Base-by-base conservation (phyloP, 768 basidiomycete species). In the Hebeloma cylindrosporum region DNA sequence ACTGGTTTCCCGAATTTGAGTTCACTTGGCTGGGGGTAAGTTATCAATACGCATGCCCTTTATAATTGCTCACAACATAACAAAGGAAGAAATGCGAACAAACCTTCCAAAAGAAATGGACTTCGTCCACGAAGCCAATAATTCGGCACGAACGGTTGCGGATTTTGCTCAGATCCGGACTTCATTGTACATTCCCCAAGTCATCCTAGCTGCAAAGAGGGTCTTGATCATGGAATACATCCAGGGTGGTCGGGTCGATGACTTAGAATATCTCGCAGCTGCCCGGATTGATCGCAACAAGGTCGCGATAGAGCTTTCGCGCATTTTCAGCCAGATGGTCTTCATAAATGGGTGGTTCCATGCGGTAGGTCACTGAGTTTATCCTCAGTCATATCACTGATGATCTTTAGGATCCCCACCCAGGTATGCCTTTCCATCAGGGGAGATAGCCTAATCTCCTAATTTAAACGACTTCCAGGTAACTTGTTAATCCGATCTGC, bases 191-290 rank as follows among this genome's bases (percentile, higher is more conserved):
- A 85, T 99, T 30, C 96, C 87, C 1, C 67, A 82, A 54, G 85
- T 97, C 1, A 71, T 96, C 26, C 77, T 75, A 45, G 87, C 92
- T 3, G 82, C 83, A 20, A 90, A 87, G 62, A 73, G 95, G 32
- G 85, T 94, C 4, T 72, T 99, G 46, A 77, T 94, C 39, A 97
- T 97, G 95, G 95, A 99, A 60, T 98, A 80, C 58, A 93, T 93
- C 35, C 72, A 87, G 56, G 94, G 95, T 13, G 88, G 83, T 4
- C 76, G 94, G 20, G 85, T 95, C 2, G 94, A 97, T 59, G 88
- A 97, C 62, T 62, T 95, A 41, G 73, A 73, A 27, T 99, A 91
- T 61, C 76, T 99, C 10, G 84, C 86, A 17, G 70, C 81, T 27
- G 74, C 88, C 49, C 74, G 79, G 33, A 97, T 99, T 50, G 92